Percentiles rank a stretch among this genome's conserved stretches.
Conservation (phyloP, 192 early-diverging fungal genomes). For the Nowakowskiella sp. region DNA sequence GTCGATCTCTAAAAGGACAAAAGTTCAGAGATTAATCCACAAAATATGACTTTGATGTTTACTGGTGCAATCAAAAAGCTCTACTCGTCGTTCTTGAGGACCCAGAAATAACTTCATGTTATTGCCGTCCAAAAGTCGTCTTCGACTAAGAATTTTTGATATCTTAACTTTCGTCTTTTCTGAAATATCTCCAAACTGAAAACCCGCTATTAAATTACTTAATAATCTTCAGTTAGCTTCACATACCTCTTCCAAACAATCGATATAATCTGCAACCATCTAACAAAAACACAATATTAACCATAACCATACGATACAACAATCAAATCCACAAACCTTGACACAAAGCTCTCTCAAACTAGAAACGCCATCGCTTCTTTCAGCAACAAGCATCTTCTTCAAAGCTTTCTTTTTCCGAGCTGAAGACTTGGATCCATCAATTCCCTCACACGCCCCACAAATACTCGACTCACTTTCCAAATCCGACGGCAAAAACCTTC, state of each 20-base stretch:
- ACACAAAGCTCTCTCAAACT: constrained; percentile 33
- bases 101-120: constrained; percentile 68
- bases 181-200: constrained; percentile 70
- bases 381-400: no score
- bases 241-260: constrained; percentile 61
- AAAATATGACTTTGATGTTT: background rate
- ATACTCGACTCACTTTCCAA: no score
- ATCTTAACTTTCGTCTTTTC: constrained; percentile 59
- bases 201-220: background rate
- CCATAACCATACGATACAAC: constrained; percentile 1
- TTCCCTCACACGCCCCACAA: no score
- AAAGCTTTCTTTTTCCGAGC: no score
- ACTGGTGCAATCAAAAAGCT: constrained; percentile 74
- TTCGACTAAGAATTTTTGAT: constrained; percentile 68
- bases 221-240: background rate
- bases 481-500: no score
- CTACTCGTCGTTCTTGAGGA: constrained; percentile 41
- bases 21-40: background rate
- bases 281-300: constrained; percentile 9
- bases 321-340: constrained; percentile 10
- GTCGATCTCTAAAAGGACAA: constrained; percentile 27
- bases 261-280: constrained; percentile 66
- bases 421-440: no score
- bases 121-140: constrained; percentile 54
- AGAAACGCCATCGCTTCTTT: no score